Percentiles rank a stretch among this genome's conserved stretches.
Conservation (phyloP, 140 eudicot genomes). For the Stevia rebaudiana region DNA sequence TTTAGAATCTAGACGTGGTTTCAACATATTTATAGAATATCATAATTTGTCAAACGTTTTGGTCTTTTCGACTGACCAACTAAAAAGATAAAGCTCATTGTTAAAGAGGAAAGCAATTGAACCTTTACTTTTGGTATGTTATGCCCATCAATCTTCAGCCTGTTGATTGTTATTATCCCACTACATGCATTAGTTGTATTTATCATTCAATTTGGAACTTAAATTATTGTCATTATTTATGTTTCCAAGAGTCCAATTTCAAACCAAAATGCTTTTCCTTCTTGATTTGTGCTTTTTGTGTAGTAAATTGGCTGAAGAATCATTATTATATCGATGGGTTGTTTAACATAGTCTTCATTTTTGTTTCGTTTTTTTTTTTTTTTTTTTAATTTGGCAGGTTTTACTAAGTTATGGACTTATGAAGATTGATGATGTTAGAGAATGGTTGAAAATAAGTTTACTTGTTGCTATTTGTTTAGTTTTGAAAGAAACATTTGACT, state of each 20-base stretch:
- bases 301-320: not conserved
- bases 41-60: not conserved
- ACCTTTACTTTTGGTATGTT: not conserved
- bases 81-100: not conserved
- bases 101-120: not conserved
- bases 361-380: not conserved
- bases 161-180: no score
- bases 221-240: no score
- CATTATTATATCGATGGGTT: not conserved
- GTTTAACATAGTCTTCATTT: not conserved
- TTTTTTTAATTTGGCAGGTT: conserved; percentile 17
- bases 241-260: not conserved
- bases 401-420: not conserved
- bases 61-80: not conserved
- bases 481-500: not conserved
- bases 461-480: conserved; percentile 6
- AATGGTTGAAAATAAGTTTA: conserved; percentile 14
- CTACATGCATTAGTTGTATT: no score
- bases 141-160: no score
- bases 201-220: no score
- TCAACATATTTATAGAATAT: not conserved
- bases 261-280: not conserved
- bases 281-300: not conserved
- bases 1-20: not conserved
- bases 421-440: conserved; percentile 19